Conservation (phyloP, 129 eudicot genomes). For the Ambrosia trifida region DNA sequence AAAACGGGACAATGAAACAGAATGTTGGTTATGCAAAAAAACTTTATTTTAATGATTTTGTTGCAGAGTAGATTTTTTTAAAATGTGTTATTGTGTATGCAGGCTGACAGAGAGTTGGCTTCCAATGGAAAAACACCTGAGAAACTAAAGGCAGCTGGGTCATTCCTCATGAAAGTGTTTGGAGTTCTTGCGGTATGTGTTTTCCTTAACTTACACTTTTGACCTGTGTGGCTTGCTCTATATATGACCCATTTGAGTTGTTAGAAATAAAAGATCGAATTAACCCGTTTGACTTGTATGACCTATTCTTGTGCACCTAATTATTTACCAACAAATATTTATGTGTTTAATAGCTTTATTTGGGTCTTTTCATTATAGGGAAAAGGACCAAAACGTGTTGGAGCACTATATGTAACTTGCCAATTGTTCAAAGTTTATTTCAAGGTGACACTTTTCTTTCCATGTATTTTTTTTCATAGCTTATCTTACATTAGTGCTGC, state of each 20-base stretch:
- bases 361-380: slow-evolving; percentile 44
- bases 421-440: slow-evolving; percentile 93
- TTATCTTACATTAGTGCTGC: not conserved
- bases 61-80: not conserved
- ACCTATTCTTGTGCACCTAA: slow-evolving; percentile 6
- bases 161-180: slow-evolving; percentile 97
- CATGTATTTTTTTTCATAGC: not conserved
- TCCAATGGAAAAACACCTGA: slow-evolving; percentile 87
- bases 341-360: slow-evolving; percentile 12
- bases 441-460: slow-evolving; percentile 46
- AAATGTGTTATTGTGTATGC: slow-evolving; percentile 29
- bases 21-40: not conserved
- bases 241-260: not conserved
- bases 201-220: slow-evolving; percentile 16
- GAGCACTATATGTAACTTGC: slow-evolving; percentile 95
- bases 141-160: slow-evolving; percentile 95
- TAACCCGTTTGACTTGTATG: not conserved
- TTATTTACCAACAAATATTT: slow-evolving; percentile 6
- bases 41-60: not conserved
- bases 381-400: slow-evolving; percentile 97
- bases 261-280: not conserved
- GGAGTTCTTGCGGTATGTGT: slow-evolving; percentile 92
- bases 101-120: slow-evolving; percentile 97
- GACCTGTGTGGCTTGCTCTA: not conserved
- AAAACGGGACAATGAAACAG: not conserved